phyloP scores from a whole-genome alignment of 208 protist genomes.

The Blechomonas ayalai region DNA sequence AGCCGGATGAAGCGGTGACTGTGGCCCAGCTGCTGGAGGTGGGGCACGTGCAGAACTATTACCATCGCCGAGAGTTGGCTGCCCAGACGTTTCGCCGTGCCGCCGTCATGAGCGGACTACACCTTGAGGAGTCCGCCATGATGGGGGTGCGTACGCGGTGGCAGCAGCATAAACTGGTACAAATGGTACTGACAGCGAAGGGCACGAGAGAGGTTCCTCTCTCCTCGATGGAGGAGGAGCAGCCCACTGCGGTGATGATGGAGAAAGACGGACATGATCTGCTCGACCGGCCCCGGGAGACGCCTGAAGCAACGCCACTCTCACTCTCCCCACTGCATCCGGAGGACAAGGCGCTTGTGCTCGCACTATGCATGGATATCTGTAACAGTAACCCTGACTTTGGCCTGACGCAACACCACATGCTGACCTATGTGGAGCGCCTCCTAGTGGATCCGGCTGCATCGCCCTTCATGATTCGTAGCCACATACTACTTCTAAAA shows the following conservation, averaged over 20 bases:
- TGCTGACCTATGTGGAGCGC: slow-evolving; percentile 85
- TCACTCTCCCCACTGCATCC: slow-evolving; percentile 56
- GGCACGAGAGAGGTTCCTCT: slow-evolving; percentile 26
- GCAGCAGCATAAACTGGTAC: slow-evolving; percentile 82
- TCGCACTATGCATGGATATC: slow-evolving; percentile 82
- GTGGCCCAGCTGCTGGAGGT: slow-evolving; percentile 74
- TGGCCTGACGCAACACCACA: slow-evolving; percentile 85
- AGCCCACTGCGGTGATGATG: slow-evolving; percentile 43
- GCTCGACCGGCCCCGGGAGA: slow-evolving; percentile 65
- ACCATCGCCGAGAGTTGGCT: slow-evolving; percentile 75
- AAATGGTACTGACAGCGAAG: slow-evolving; percentile 72
- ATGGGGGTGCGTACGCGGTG: slow-evolving; percentile 88
- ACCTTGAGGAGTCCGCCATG: slow-evolving; percentile 68
- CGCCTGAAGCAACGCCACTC: slow-evolving; percentile 22
- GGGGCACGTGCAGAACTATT: slow-evolving; percentile 80
- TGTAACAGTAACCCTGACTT: slow-evolving; percentile 83
- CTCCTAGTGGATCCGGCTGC: slow-evolving; percentile 66
- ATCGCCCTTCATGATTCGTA: slow-evolving; percentile 70
- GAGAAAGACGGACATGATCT: slow-evolving; percentile 84
- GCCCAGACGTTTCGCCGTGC: slow-evolving; percentile 59
- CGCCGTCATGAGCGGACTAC: slow-evolving; percentile 45
- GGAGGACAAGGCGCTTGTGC: slow-evolving; percentile 80
- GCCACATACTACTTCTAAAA: slow-evolving; percentile 66
- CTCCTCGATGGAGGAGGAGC: slow-evolving; percentile 18
- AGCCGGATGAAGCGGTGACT: slow-evolving; percentile 31